phyloP scores from a whole-genome alignment of 495 filamentous ascomycete species.

The Penicillium lagena region DNA sequence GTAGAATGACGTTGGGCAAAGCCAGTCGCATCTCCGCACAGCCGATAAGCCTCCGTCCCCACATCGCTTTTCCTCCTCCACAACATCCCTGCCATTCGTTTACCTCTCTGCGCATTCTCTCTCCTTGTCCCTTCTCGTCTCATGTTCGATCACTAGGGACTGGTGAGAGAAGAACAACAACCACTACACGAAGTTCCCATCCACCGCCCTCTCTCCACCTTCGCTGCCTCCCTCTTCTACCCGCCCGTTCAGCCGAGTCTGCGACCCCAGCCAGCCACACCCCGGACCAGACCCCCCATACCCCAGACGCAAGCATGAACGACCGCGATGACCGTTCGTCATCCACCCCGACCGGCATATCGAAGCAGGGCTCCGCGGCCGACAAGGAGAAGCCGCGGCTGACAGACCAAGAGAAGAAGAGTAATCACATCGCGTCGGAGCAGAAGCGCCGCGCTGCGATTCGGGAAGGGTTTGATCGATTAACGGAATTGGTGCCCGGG shows the following conservation, averaged over 20 bases:
- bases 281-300: slow-evolving; percentile 17
- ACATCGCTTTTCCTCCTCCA: no score
- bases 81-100: slow-evolving; percentile 2
- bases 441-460: slow-evolving; percentile 86
- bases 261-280: neutral
- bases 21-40: no score
- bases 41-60: no score
- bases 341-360: slow-evolving; percentile 57
- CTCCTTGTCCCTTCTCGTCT: slow-evolving; percentile 15
- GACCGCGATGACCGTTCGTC: slow-evolving; percentile 32
- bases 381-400: slow-evolving; percentile 66
- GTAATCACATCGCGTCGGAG: slow-evolving; percentile 85
- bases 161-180: no score
- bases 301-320: slow-evolving; percentile 21
- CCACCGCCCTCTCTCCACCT: no score
- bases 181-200: no score
- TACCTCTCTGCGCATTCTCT: slow-evolving; percentile 17
- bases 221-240: no score
- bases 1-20: no score
- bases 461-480: slow-evolving; percentile 75
- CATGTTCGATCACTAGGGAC: no score
- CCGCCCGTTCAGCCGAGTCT: no score
- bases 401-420: slow-evolving; percentile 82
- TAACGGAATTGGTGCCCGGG: slow-evolving; percentile 78
- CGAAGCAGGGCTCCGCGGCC: slow-evolving; percentile 34